These are phyloP conservation scores for Nyctanthes arbortristis DNA, from an alignment of 257 asterid species.

Conservation along the genomic window DNA sequence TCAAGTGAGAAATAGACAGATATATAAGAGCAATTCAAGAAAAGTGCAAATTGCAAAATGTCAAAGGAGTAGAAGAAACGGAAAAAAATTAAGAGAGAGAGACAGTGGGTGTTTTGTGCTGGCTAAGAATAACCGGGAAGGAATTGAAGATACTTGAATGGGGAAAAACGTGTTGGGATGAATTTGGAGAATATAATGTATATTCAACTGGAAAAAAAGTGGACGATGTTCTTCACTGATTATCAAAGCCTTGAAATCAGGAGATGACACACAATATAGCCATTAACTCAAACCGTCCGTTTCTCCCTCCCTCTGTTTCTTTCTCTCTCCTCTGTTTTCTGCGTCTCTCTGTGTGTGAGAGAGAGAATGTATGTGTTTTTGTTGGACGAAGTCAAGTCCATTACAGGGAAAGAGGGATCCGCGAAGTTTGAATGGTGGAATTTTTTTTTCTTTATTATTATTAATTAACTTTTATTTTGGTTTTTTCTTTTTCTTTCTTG, in stretches of 20 bases:
- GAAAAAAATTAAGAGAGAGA: conserved; percentile 17
- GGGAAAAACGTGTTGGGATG: conserved; percentile 4
- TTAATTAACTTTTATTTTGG: background rate
- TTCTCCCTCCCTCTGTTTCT: background rate
- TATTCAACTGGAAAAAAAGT: conserved; percentile 58
- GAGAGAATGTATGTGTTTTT: background rate
- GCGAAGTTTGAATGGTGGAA: background rate
- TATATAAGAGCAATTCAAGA: background rate
- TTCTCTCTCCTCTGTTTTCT: too few species aligned
- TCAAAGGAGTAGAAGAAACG: conserved; percentile 33
- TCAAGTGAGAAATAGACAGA: background rate
- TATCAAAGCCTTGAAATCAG: conserved; percentile 43
- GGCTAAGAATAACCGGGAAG: background rate
- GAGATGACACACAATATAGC: conserved; percentile 31
- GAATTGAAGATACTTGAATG: conserved; percentile 11
- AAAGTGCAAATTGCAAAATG: conserved; percentile 14
- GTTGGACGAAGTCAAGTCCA: background rate
- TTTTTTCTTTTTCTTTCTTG: too few species aligned
- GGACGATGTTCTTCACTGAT: conserved; percentile 47
- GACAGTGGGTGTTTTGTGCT: background rate
- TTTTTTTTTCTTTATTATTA: background rate
- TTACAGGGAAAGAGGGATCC: background rate
- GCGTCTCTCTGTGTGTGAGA: background rate
- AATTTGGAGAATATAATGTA: conserved; percentile 21
- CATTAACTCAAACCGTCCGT: conserved; percentile 10